A percentile compares a stretch with the other conserved stretches of the same genome.
Evolutionary conservation across 768 basidiomycete species (phyloP).

Genomic region (Suillus placidus): DNA sequence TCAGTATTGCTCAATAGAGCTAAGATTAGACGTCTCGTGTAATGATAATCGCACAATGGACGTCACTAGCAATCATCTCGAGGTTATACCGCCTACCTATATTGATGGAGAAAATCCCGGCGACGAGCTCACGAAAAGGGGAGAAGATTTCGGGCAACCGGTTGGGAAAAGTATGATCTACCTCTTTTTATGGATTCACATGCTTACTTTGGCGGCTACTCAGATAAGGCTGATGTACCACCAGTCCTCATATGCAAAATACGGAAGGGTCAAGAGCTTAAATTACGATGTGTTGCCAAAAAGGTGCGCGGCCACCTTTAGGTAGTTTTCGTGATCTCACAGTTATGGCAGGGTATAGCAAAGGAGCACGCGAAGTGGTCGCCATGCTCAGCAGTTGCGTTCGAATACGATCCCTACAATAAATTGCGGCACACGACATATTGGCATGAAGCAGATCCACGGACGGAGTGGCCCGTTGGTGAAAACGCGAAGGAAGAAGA

Average conservation of each 20-base stretch:
- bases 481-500: constrained; percentile 87
- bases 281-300: constrained; percentile 84
- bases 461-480: constrained; percentile 89
- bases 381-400: constrained; percentile 90
- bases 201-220: constrained; percentile 12
- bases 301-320: constrained; percentile 59
- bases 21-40: constrained; percentile 79
- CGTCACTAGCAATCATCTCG: constrained; percentile 85
- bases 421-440: constrained; percentile 93
- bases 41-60: constrained; percentile 75
- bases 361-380: constrained; percentile 99
- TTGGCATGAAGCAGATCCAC: constrained; percentile 87
- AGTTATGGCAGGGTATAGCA: constrained; percentile 77
- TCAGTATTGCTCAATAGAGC: constrained; percentile 80
- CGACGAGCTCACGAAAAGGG: constrained; percentile 76
- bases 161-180: constrained; percentile 74
- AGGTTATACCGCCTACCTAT: constrained; percentile 49
- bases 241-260: constrained; percentile 91
- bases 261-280: constrained; percentile 91
- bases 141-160: constrained; percentile 75
- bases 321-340: constrained; percentile 2
- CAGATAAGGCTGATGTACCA: constrained; percentile 60
- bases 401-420: constrained; percentile 99
- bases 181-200: neutral
- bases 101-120: constrained; percentile 50